These are phyloP conservation scores for Penicillium cataractarum DNA, from an alignment of 495 filamentous ascomycete species.

Conservation along the genomic window DNA sequence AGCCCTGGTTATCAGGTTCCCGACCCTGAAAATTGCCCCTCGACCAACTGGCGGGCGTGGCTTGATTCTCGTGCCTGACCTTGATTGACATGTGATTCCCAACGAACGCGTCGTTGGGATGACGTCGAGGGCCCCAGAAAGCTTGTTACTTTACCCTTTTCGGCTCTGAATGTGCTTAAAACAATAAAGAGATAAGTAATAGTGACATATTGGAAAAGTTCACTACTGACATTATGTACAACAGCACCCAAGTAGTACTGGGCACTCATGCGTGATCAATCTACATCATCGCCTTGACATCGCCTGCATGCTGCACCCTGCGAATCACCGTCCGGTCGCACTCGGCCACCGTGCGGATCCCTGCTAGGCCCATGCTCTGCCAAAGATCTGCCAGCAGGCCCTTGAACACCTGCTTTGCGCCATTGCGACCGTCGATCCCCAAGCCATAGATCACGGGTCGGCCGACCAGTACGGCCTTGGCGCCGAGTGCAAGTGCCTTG, in stretches of 20 bases:
- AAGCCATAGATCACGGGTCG: conserved; percentile 88
- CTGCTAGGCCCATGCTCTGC: conserved; percentile 61
- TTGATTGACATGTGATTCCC: conserved; percentile 32
- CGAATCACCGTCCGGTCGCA: conserved; percentile 56
- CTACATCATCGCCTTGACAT: conserved; percentile 50
- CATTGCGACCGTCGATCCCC: conserved; percentile 57
- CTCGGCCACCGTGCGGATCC: conserved; percentile 56
- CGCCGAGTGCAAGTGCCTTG: conserved; percentile 88
- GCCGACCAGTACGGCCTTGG: conserved; percentile 85
- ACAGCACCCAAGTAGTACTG: not conserved
- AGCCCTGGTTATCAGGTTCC: conserved; percentile 3
- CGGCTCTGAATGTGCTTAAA: not conserved
- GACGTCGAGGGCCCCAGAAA: conserved; percentile 15
- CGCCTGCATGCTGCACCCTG: conserved; percentile 56
- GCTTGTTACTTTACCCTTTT: not conserved
- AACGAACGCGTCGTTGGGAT: conserved; percentile 13
- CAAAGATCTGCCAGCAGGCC: conserved; percentile 63
- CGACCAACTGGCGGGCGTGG: not conserved
- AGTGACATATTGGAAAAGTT: too few species aligned
- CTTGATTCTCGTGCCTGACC: conserved; percentile 1
- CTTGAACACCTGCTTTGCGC: conserved; percentile 60
- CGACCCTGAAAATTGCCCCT: not conserved
- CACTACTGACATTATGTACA: not conserved
- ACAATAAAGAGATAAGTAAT: too few species aligned
- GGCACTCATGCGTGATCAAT: not conserved